A percentile compares a stretch with the other conserved stretches of the same genome.
Conservation (phyloP, 2,329 filamentous ascomycete genomes). For the Chaetomium strumarium region DNA sequence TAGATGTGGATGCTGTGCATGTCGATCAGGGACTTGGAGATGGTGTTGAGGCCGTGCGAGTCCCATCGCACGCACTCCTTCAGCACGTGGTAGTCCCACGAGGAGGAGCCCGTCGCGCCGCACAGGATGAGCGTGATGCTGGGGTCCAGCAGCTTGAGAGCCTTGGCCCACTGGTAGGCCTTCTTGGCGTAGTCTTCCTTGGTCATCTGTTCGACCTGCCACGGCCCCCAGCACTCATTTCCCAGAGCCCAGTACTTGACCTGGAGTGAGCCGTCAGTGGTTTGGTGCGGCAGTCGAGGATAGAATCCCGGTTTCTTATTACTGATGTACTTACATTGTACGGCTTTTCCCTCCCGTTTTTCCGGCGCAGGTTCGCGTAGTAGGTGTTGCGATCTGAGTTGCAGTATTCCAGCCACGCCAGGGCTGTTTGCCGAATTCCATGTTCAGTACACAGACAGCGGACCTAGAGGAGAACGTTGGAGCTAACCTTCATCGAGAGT, state of each 20-base stretch:
- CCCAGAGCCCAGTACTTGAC: conserved; percentile 83
- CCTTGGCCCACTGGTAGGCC: conserved; percentile 67
- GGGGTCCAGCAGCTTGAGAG: conserved; percentile 65
- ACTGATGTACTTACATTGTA: conserved; percentile 48
- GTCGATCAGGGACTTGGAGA: conserved; percentile 40
- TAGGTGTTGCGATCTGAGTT: conserved; percentile 71
- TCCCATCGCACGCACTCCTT: conserved; percentile 57
- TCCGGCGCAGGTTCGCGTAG: conserved; percentile 72
- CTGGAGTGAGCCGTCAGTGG: background rate
- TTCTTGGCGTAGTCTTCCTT: conserved; percentile 64
- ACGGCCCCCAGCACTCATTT: conserved; percentile 65
- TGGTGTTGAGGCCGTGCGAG: conserved; percentile 28
- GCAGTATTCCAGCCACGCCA: conserved; percentile 83
- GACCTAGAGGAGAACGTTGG: background rate
- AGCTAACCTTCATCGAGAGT: conserved; percentile 40
- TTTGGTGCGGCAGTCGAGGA: background rate
- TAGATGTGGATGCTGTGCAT: conserved; percentile 81
- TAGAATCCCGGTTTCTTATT: no score
- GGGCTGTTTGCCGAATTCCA: conserved; percentile 23
- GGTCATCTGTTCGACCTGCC: conserved; percentile 62
- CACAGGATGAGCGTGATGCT: conserved; percentile 66
- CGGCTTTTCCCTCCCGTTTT: conserved; percentile 69
- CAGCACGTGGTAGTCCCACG: conserved; percentile 69
- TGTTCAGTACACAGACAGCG: background rate
- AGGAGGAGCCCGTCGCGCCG: conserved; percentile 61